phyloP scores from a whole-genome alignment of 345 rosid genomes.

The Gossypium bickii region DNA sequence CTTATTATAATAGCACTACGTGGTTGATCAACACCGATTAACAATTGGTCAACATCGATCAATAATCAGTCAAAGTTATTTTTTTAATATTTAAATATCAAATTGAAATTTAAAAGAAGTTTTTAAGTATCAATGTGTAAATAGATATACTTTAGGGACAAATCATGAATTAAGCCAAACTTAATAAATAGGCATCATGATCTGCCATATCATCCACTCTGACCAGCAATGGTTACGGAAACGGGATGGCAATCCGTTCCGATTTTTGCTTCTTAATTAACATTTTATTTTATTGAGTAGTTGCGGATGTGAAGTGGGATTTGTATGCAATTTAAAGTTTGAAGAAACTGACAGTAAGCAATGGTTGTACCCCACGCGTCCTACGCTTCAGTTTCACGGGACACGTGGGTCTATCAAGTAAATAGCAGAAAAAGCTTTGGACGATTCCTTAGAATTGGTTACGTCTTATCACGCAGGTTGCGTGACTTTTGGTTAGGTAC shows the following conservation, averaged over 20 bases:
- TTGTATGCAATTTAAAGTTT: not conserved
- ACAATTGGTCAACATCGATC: rapidly evolving
- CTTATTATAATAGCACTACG: too few relatives aligned
- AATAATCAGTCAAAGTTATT: too few relatives aligned
- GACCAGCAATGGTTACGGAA: constrained; percentile 1
- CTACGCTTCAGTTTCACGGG: not conserved
- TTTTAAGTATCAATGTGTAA: too few relatives aligned
- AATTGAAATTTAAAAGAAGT: too few relatives aligned
- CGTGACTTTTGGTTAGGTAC: constrained; percentile 31
- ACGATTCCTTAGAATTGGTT: constrained; percentile 13
- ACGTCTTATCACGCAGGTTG: constrained; percentile 33
- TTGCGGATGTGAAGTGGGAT: constrained; percentile 16
- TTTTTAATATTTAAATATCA: too few relatives aligned
- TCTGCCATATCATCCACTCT: too few relatives aligned
- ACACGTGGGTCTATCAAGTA: constrained; percentile 15
- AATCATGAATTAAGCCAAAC: too few relatives aligned
- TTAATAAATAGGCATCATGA: too few relatives aligned
- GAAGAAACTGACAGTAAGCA: not conserved
- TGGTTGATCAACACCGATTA: too few relatives aligned
- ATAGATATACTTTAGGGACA: too few relatives aligned
- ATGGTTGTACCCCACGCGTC: constrained; percentile 8
- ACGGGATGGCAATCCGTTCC: constrained; percentile 3
- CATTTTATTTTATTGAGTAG: not conserved
- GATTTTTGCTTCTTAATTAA: not conserved
- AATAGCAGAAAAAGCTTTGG: constrained; percentile 12